Evolutionary conservation across 192 early-diverging fungal genomes (phyloP), one percentile per base, ranked within the genome.

Genomic region (Coemansia sp.): DNA sequence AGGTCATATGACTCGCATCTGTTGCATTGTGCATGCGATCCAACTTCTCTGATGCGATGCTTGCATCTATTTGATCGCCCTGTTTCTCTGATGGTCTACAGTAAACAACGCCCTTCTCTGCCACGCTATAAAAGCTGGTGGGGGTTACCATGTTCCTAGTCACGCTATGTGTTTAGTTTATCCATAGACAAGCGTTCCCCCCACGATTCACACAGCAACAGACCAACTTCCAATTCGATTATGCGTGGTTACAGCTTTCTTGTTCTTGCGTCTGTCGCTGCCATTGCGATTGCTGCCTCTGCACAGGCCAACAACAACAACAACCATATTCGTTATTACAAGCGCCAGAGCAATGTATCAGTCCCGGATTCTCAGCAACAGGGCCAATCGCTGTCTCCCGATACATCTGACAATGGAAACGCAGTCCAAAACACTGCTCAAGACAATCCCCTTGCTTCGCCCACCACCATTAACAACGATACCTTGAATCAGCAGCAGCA

Each of bases 401-500:
- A 14, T 9, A 25, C 22, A 0, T 4, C 13, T 25, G 45, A 22
- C 38, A 41, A 41, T 13, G 38, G 38, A 41, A 13, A 36, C n/a
- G n/a, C n/a, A n/a, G n/a, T 34, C 13, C 41, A 44, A 19, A n/a
- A 17, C 15, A 11, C 41, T 9, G 9, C 13, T 1, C 45, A 48
- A 22, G 11, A 22, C 45, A 14, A 14, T 9, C 6, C 45, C 20
- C 3, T 20, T 23, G 19, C 45, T 25, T 2, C 45, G 6, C 23
- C 23, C 22, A 11, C 45, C 20, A 22, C 11, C 45, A 25, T 6
- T 13, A 22, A 7, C 45, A 48, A 14, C 45, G 25, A n/a, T n/a
- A n/a, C n/a, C n/a, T n/a, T 36, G 45, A 4, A 25, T 5, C 44
- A 47, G 25, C 33, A 38, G 48, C 60, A 62, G 60, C 59, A 47